phyloP scores from a whole-genome alignment of 257 asterid genomes.

The Nicotiana obtusifolia region DNA sequence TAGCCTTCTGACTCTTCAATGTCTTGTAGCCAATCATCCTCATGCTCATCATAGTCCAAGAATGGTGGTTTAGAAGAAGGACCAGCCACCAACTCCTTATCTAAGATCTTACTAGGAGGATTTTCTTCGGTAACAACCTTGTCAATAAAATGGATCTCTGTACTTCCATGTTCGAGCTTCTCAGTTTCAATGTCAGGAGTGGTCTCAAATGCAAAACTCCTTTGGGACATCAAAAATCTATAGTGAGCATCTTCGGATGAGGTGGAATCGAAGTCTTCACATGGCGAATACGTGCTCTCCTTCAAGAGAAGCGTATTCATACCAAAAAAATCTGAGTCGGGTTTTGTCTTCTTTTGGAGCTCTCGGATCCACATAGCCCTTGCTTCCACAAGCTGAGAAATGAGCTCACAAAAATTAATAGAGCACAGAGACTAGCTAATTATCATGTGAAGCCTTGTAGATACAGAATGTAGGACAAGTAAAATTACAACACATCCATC shows the following conservation, averaged over 20 bases:
- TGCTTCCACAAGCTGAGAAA: constrained; percentile 61
- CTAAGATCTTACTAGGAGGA: constrained; percentile 28
- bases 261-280: constrained; percentile 25
- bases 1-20: constrained; percentile 63
- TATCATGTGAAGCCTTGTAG: not conserved
- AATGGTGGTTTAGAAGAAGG: constrained; percentile 35
- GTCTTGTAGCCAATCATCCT: constrained; percentile 86
- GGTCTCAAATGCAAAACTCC: constrained; percentile 28
- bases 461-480: not conserved
- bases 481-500: not conserved
- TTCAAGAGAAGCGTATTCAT: constrained; percentile 32
- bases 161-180: constrained; percentile 33
- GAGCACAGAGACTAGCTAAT: not conserved
- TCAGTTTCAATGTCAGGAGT: constrained; percentile 37
- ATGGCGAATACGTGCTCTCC: constrained; percentile 38
- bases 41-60: constrained; percentile 36
- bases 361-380: constrained; percentile 88
- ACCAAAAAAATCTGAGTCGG: constrained; percentile 46
- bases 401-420: not conserved
- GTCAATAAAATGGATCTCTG: constrained; percentile 50
- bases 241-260: constrained; percentile 33
- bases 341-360: constrained; percentile 70
- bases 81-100: constrained; percentile 40
- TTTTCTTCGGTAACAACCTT: constrained; percentile 56
- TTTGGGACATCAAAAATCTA: constrained; percentile 21